Conservation (phyloP, 345 rosid genomes). For the Reutealis trisperma region DNA sequence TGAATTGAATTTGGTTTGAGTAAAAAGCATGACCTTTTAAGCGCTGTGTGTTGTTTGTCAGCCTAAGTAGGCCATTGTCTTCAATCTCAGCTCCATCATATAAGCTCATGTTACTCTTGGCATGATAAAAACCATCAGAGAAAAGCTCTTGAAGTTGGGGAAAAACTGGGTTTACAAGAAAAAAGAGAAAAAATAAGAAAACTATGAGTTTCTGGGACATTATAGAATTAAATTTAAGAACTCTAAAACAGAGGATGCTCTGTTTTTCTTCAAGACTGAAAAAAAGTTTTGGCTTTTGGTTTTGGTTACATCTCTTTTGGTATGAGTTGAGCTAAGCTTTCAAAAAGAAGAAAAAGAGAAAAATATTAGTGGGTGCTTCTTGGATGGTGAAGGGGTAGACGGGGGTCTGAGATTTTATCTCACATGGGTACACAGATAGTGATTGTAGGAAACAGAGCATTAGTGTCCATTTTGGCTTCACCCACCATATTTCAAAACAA, state of each 20-base stretch:
- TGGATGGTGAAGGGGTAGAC: not conserved
- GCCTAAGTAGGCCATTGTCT: conserved; percentile 51
- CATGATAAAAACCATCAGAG: conserved; percentile 16
- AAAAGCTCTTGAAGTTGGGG: conserved; percentile 16
- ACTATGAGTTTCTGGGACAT: not conserved
- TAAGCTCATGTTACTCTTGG: conserved; percentile 40
- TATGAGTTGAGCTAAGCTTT: not conserved
- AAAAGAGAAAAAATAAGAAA: conserved; percentile 4
- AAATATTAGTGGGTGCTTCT: not conserved
- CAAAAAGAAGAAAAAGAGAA: not conserved
- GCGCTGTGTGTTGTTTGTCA: conserved; percentile 55
- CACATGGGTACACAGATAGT: not conserved
- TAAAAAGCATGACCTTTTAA: conserved; percentile 81
- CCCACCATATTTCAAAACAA: not conserved
- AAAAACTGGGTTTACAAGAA: conserved; percentile 16
- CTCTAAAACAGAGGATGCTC: conserved; percentile 4
- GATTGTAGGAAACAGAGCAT: not conserved
- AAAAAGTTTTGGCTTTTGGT: too few relatives aligned
- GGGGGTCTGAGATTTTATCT: not conserved
- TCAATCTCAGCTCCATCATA: conserved; percentile 54
- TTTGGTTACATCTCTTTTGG: not conserved
- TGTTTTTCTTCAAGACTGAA: not conserved
- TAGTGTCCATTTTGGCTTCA: not conserved
- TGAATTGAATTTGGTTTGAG: conserved; percentile 60
- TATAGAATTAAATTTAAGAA: not conserved